Evolutionary conservation across 352 stramenopile genomes (phyloP).

Genomic region (Globisporangium paroecandrum): DNA sequence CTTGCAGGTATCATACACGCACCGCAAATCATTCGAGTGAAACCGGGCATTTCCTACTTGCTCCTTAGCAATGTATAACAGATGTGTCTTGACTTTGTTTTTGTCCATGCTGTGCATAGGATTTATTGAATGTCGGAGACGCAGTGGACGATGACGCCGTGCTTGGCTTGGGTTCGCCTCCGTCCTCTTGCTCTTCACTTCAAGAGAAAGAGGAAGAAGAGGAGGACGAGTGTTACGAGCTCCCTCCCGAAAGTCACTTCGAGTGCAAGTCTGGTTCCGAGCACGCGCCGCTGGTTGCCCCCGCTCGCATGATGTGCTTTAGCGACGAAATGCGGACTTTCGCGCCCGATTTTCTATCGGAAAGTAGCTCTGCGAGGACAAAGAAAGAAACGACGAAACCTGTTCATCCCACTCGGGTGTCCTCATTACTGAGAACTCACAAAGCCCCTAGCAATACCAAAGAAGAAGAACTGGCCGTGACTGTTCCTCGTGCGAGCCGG

Average conservation of each 20-base stretch:
- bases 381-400: not conserved
- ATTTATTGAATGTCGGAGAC: constrained; percentile 10
- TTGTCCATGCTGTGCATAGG: not conserved
- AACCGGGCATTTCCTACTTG: not conserved
- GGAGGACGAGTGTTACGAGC: not conserved
- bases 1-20: constrained; percentile 28
- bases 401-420: not conserved
- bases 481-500: constrained; percentile 17
- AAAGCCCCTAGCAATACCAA: not conserved
- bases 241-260: not conserved
- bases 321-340: constrained; percentile 20
- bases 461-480: not conserved
- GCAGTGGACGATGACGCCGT: not conserved
- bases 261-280: not conserved
- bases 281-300: not conserved
- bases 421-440: too few relatives aligned
- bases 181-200: not conserved
- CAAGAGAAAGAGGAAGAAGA: not conserved
- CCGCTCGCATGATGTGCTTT: constrained; percentile 16
- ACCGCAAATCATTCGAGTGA: not conserved
- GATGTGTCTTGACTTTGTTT: not conserved
- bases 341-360: constrained; percentile 1
- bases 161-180: not conserved
- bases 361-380: not conserved
- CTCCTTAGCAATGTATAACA: not conserved